Base-by-base conservation (phyloP, 2,329 filamentous ascomycete genomes). In the Exophiala spinifera region DNA sequence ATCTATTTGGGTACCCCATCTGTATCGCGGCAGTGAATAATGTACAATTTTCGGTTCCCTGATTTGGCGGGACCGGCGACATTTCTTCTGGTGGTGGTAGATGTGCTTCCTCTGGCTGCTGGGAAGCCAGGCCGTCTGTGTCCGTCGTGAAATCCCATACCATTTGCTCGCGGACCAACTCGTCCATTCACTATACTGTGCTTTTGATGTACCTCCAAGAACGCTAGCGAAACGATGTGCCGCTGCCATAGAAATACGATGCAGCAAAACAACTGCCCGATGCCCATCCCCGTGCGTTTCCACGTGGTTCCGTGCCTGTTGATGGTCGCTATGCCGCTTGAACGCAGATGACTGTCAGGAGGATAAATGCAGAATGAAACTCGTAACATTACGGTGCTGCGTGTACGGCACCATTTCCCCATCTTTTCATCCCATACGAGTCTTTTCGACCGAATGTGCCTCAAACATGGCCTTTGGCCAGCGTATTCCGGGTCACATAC, bases 311-410 rank as follows among this genome's bases (percentile, higher is more conserved):
- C 21, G 45, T 10, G 4, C 33, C 33, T 13, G 17, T 43, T 45
- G 46, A 36, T 43, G 14, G 25, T 15, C 14, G 46, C 46, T 15
- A 51, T 49, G 47, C 51, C 57, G 50, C 51, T 56, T 42, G 43
- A 54, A 54, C 46, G 53, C 57, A 50, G 28, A 51, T 39, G 17
- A 39, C 10, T 10, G 20, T 25, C 36, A 28, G 34, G 17, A 37
- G 20, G 6, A 21, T 51, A 33, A 46, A 19, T 55, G 25, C 21
- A 36, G 31, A 20, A 46, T 31, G 28, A 31, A 10, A 31, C 28
- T 39, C 36, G 14, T 39, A n/a, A 39, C 17, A 15, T 39, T 23
- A 42, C 37, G 14, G 53, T 40, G 25, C 48, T 36, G 46, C 23
- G 17, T 13, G 10, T 33, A 14, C 31, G 15, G 28, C 44, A 36